Evolutionary conservation across 1,284 basidiomycete species (phyloP).

Genomic region (Melampsora occidentalis): DNA sequence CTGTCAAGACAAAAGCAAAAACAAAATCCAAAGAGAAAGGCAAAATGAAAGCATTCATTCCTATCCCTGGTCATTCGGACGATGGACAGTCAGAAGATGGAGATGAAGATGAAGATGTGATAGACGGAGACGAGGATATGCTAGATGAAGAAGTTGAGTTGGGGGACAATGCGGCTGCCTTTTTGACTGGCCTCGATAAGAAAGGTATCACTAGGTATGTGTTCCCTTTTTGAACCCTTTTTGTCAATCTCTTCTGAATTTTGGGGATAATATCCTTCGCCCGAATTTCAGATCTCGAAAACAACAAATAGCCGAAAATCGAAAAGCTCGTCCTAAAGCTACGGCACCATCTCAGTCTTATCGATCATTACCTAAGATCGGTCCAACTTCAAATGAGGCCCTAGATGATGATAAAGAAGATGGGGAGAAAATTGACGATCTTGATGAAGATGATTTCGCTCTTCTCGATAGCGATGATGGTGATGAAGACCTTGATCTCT

Average conservation of each 20-base stretch:
- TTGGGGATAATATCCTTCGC: neutral
- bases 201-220: constrained; percentile 41
- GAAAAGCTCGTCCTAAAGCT: constrained; percentile 31
- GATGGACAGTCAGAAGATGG: neutral
- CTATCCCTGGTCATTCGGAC: constrained; percentile 6
- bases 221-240: neutral
- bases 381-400: neutral
- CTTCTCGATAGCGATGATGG: constrained; percentile 14
- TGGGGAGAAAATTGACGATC: constrained; percentile 29
- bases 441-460: constrained; percentile 42
- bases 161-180: constrained; percentile 13
- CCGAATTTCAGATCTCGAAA: constrained; percentile 11
- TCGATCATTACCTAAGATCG: constrained; percentile 32
- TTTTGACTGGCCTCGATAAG: constrained; percentile 39
- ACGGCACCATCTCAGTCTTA: constrained; percentile 25
- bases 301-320: constrained; percentile 35
- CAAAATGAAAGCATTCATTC: constrained; percentile 3
- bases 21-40: neutral
- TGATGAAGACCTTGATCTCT: constrained; percentile 37
- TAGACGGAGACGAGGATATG: constrained; percentile 8
- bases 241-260: neutral
- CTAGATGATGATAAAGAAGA: constrained; percentile 10
- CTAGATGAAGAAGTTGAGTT: constrained; percentile 30
- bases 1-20: neutral
- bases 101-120: neutral